Evolutionary conservation across 768 basidiomycete species (phyloP).

Genomic region (Panus rudis): DNA sequence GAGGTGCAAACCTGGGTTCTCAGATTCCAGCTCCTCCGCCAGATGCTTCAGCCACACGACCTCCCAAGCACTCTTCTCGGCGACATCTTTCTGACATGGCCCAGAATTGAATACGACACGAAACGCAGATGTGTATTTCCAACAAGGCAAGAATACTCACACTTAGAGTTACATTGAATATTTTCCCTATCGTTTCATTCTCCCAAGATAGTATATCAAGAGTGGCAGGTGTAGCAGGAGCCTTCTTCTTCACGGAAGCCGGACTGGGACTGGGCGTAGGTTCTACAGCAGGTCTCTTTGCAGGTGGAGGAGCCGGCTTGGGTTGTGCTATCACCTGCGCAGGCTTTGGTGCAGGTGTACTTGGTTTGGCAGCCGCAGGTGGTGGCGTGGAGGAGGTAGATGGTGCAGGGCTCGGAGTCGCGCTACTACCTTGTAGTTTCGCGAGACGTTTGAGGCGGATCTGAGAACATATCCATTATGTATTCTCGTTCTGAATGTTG

Average conservation of each 20-base stretch:
- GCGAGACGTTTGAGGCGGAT: conserved; percentile 90
- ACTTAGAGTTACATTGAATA: conserved; percentile 75
- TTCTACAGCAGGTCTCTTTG: conserved; percentile 21
- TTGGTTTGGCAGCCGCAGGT: conserved; percentile 20
- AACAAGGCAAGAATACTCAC: conserved; percentile 36
- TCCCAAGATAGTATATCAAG: conserved; percentile 67
- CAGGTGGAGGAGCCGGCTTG: conserved; percentile 20
- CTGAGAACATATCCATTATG: conserved; percentile 31
- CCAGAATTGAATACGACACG: not conserved
- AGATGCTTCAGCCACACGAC: conserved; percentile 81
- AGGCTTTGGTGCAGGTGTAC: conserved; percentile 32
- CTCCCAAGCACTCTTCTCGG: conserved; percentile 56
- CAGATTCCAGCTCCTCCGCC: conserved; percentile 57
- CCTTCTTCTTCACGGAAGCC: conserved; percentile 43
- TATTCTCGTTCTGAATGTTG: not conserved
- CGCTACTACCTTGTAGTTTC: conserved; percentile 52
- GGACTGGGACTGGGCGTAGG: conserved; percentile 23
- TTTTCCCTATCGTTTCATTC: conserved; percentile 52
- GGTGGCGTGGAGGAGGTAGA: conserved; percentile 30
- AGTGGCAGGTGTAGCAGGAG: conserved; percentile 27
- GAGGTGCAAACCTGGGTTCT: conserved; percentile 42
- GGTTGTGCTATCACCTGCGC: conserved; percentile 24
- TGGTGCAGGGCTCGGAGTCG: conserved; percentile 31
- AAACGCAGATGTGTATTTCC: not conserved
- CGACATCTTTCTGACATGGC: conserved; percentile 42